Base-by-base conservation (phyloP, 1,284 basidiomycete species). In the Cerioporus squamosus region DNA sequence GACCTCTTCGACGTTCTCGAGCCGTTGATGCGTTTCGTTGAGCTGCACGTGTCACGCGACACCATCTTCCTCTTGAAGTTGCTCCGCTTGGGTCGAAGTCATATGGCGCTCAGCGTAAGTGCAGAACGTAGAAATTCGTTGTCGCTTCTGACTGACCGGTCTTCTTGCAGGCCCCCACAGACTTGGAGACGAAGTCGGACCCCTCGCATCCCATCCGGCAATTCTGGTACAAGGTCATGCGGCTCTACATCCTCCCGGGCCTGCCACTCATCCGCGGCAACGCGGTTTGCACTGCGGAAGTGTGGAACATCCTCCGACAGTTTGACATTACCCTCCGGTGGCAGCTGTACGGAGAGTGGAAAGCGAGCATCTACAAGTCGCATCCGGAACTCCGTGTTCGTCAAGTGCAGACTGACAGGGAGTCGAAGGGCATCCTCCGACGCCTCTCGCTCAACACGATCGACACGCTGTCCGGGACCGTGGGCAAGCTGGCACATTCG, bases 301-400 rank as follows among this genome's bases (percentile, higher is more conserved):
- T 97, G 2, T 97, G 95, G 94, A 85, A 87, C 61, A 84, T 98
- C 45, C 82, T 99, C 48, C 79, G 85, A 42, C 84, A 86, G 60
- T 93, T 92, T 71, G 87, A 93, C 47, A 90, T 88, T 56, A 85
- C 88, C 7, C 79, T 85, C 45, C 91, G 97, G 3, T 98, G 94
- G 86, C 84, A 83, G 39, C 78, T 99, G 26, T 98, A 99, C 69
- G 97, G 96, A 48, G 96, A 99, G 77, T 98, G 97, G 97, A 91
- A 92, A 74, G 83, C 87, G 53, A 78, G 79, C 48, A 84, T 75
- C 8, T 93, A 86, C 77, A 82, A 79, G 70, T 88, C 83, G 2
- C 88, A 91, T 70, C 85, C 87, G 7, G 91, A 93, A 69, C 80
- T 94, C 40, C 84, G 84, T 24, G 83, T 91, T 44, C 88, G 88